Evolutionary conservation across 139 green algal species (phyloP).

Genomic region (Eudorina sp.): DNA sequence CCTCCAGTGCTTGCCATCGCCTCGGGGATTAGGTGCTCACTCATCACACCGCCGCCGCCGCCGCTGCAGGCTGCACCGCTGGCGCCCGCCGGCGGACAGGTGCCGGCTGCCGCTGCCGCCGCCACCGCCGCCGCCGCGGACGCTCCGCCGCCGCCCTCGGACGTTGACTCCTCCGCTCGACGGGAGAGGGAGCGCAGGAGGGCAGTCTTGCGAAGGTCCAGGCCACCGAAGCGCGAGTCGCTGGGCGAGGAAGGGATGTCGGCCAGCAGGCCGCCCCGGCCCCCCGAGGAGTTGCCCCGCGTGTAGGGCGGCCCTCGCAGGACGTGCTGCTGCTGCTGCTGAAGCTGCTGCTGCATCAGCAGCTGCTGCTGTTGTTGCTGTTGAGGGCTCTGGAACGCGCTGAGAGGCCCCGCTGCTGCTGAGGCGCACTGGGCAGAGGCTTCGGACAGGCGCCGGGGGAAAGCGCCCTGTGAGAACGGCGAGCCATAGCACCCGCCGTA

Average conservation of each 20-base stretch:
- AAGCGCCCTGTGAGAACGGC: background rate
- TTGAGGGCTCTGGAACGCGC: background rate
- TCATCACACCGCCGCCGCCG: background rate
- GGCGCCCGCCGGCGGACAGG: background rate
- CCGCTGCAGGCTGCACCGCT: background rate
- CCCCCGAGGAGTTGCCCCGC: background rate
- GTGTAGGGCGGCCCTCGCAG: background rate
- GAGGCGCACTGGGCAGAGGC: background rate
- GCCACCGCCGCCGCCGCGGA: background rate
- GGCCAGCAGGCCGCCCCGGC: background rate
- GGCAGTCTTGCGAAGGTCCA: conserved; percentile 60
- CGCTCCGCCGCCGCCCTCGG: background rate
- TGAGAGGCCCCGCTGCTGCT: background rate
- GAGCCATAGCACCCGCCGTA: too few species aligned
- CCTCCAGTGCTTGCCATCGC: background rate
- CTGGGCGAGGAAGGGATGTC: conserved; percentile 42
- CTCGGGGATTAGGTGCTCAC: background rate
- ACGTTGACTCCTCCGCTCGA: background rate
- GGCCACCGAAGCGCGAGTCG: conserved; percentile 38
- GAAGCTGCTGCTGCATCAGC: background rate
- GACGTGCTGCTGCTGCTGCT: background rate
- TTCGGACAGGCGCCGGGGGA: conserved; percentile 20
- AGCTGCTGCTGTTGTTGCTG: background rate
- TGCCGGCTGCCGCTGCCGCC: background rate
- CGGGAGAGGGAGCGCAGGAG: conserved; percentile 51